Evolutionary conservation across 1,139 yeast species (phyloP).

Genomic region (Lodderomyces parapsilosis): DNA sequence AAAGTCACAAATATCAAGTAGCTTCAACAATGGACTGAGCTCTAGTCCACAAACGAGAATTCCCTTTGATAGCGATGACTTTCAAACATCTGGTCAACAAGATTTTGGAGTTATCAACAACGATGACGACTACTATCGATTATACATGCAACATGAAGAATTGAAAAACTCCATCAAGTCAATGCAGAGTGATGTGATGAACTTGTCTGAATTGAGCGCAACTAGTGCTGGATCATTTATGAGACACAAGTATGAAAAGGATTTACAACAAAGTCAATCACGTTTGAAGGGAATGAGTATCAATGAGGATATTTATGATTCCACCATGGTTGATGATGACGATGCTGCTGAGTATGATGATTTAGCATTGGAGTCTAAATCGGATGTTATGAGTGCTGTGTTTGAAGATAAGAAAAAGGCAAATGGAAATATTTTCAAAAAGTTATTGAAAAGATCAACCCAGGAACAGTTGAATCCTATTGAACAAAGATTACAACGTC

Average conservation of each 20-base stretch:
- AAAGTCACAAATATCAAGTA: background rate
- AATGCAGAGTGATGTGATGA: constrained; percentile 48
- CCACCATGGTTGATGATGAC: constrained; percentile 13
- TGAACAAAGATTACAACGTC: constrained; percentile 34
- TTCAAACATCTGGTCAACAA: constrained; percentile 29
- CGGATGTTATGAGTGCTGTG: constrained; percentile 34
- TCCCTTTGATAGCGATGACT: constrained; percentile 44
- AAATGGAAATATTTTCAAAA: constrained; percentile 51
- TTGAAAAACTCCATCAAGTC: constrained; percentile 43
- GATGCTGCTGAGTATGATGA: constrained; percentile 9
- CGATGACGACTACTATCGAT: constrained; percentile 31
- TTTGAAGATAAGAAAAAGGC: constrained; percentile 47
- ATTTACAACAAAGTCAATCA: constrained; percentile 25
- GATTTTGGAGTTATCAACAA: constrained; percentile 11
- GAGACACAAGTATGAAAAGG: constrained; percentile 62
- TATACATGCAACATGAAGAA: constrained; percentile 38
- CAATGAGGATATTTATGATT: constrained; percentile 16
- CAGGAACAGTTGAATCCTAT: constrained; percentile 30
- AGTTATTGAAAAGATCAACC: constrained; percentile 40
- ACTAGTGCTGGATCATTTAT: constrained; percentile 86
- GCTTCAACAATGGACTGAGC: background rate
- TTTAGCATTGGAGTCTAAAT: constrained; percentile 5
- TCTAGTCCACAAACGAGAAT: constrained; percentile 13
- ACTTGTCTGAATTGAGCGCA: constrained; percentile 71
- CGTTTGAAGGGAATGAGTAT: constrained; percentile 22